Evolutionary conservation across 2,329 filamentous ascomycete species (phyloP).

Genomic region (Fusarium beomiforme): DNA sequence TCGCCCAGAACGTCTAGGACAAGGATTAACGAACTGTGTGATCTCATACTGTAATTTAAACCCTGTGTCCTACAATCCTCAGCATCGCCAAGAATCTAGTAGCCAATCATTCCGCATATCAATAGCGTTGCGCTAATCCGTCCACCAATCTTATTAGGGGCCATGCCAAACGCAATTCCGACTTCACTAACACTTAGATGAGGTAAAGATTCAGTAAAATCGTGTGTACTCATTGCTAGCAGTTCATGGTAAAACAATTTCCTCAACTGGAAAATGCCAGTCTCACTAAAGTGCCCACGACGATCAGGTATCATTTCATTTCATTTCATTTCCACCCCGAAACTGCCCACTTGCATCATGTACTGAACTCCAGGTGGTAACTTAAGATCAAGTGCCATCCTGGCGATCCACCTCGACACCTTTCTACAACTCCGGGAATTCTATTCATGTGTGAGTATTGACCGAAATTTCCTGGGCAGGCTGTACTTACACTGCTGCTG

Average conservation of each 20-base stretch:
- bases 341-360: background rate
- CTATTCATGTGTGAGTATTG: background rate
- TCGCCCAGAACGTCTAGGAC: background rate
- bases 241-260: background rate
- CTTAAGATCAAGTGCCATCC: background rate
- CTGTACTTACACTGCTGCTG: background rate
- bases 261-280: background rate
- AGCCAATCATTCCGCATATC: background rate
- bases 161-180: conserved; percentile 10
- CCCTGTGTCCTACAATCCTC: background rate
- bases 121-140: background rate
- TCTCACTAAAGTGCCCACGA: background rate
- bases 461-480: background rate
- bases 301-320: background rate
- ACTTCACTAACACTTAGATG: background rate
- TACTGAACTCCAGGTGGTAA: background rate
- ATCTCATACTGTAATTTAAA: background rate
- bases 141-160: background rate
- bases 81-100: conserved; percentile 7
- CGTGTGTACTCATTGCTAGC: background rate
- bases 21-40: background rate
- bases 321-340: background rate
- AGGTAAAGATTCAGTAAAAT: background rate
- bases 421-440: background rate
- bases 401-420: background rate